Conservation (phyloP, 768 basidiomycete species). For the Ramaria rubella region DNA sequence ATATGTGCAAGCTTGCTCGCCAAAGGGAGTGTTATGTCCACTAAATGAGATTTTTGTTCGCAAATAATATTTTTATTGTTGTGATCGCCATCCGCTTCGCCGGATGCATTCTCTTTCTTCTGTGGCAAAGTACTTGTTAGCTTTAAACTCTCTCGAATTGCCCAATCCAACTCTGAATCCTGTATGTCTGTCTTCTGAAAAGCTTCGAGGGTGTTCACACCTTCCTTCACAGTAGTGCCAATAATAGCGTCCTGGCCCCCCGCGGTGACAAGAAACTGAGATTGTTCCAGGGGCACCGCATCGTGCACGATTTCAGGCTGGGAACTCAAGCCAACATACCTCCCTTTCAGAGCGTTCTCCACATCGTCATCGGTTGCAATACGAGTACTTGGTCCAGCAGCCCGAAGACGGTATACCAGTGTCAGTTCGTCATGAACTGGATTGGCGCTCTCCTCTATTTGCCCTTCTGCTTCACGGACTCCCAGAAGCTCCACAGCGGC, state of each 20-base stretch:
- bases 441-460: neutral
- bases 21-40: too few species aligned
- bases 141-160: neutral
- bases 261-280: too few species aligned
- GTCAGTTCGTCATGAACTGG: conserved; percentile 37
- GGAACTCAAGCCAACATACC: too few species aligned
- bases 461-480: conserved; percentile 17
- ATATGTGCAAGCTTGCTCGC: too few species aligned
- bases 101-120: neutral
- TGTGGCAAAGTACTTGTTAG: neutral
- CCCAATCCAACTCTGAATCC: neutral
- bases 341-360: neutral
- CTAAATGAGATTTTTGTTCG: conserved; percentile 5
- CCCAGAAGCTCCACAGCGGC: conserved; percentile 18
- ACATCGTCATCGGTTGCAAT: neutral
- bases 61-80: neutral
- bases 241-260: neutral
- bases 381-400: neutral
- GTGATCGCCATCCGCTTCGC: neutral
- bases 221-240: neutral
- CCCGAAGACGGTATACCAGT: conserved; percentile 41
- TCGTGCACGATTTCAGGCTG: too few species aligned
- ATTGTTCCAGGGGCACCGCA: too few species aligned
- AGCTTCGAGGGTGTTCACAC: neutral
- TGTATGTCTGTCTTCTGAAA: neutral